A percentile compares a stretch with the other conserved stretches of the same genome.
Conservation (phyloP, 805 yeast species). For the Scheffersomyces spartinae region DNA sequence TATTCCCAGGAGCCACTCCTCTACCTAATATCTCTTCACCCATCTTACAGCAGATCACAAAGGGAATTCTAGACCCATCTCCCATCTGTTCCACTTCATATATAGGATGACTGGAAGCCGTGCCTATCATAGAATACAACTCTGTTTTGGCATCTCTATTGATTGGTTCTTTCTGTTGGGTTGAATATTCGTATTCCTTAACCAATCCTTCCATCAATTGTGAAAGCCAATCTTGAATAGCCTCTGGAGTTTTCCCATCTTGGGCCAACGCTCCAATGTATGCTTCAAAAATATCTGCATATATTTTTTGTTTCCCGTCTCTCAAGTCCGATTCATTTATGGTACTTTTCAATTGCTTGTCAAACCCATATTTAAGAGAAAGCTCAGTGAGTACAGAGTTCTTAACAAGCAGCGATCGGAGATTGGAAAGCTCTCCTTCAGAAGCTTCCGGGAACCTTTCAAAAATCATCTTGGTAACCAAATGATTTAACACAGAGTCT, state of each 20-base stretch:
- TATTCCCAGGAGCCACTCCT: slow-evolving; percentile 59
- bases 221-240: slow-evolving; percentile 46
- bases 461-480: slow-evolving; percentile 61
- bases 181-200: slow-evolving; percentile 17
- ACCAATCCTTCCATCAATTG: slow-evolving; percentile 38
- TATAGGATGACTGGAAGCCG: slow-evolving; percentile 51
- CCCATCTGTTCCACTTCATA: slow-evolving; percentile 40
- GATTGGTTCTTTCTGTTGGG: slow-evolving; percentile 25
- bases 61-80: slow-evolving; percentile 38
- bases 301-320: slow-evolving; percentile 53
- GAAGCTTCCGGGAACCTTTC: slow-evolving; percentile 53
- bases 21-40: slow-evolving; percentile 55
- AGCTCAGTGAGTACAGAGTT: slow-evolving; percentile 64
- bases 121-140: slow-evolving; percentile 70
- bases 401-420: slow-evolving; percentile 61
- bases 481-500: slow-evolving; percentile 67
- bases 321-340: slow-evolving; percentile 33
- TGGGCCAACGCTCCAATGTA: slow-evolving; percentile 75
- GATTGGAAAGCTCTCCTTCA: slow-evolving; percentile 71
- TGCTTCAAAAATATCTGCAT: slow-evolving; percentile 90
- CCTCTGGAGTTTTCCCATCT: slow-evolving; percentile 37
- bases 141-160: slow-evolving; percentile 65
- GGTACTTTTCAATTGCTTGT: slow-evolving; percentile 39
- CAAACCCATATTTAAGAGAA: slow-evolving; percentile 58
- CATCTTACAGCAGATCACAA: slow-evolving; percentile 54